Evolutionary conservation across 1,284 basidiomycete species (phyloP).

Genomic region (Phenoliferia sp.): DNA sequence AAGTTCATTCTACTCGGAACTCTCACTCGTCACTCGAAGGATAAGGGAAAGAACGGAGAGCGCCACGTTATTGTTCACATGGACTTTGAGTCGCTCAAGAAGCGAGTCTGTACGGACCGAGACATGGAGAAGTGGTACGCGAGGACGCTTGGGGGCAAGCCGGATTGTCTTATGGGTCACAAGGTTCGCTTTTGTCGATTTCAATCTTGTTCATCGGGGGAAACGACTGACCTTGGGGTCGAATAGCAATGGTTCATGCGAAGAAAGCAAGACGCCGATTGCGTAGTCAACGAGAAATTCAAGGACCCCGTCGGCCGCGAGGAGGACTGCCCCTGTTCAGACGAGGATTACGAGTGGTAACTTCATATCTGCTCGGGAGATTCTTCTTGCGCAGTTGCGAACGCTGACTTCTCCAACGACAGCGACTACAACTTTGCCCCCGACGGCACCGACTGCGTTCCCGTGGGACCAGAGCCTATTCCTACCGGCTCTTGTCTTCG

Average conservation of each 20-base stretch:
- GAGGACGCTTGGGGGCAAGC: conserved; percentile 54
- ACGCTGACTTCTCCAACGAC: neutral
- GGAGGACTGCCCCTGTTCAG: conserved; percentile 75
- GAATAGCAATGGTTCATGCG: conserved; percentile 85
- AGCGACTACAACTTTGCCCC: conserved; percentile 86
- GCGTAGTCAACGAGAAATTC: conserved; percentile 90
- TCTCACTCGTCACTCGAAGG: conserved; percentile 54
- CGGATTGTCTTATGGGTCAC: conserved; percentile 89
- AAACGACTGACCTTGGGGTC: conserved; percentile 1
- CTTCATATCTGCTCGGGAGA: conserved; percentile 31
- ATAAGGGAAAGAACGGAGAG: conserved; percentile 55
- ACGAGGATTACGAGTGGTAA: conserved; percentile 89
- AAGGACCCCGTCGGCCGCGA: conserved; percentile 75
- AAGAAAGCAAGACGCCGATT: conserved; percentile 75
- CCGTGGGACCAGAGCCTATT: conserved; percentile 78
- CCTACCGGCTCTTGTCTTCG: conserved; percentile 69
- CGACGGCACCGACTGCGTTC: conserved; percentile 63
- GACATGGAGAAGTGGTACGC: conserved; percentile 93
- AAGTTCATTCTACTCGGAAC: conserved; percentile 83
- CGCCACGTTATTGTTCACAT: conserved; percentile 71
- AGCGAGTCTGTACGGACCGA: conserved; percentile 61
- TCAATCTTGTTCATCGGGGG: conserved; percentile 26
- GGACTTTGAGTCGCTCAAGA: conserved; percentile 71
- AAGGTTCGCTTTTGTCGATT: conserved; percentile 58
- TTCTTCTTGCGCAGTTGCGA: conserved; percentile 15